phyloP scores from a whole-genome alignment of 2,329 filamentous ascomycete genomes.

The Penicillium sp. region DNA sequence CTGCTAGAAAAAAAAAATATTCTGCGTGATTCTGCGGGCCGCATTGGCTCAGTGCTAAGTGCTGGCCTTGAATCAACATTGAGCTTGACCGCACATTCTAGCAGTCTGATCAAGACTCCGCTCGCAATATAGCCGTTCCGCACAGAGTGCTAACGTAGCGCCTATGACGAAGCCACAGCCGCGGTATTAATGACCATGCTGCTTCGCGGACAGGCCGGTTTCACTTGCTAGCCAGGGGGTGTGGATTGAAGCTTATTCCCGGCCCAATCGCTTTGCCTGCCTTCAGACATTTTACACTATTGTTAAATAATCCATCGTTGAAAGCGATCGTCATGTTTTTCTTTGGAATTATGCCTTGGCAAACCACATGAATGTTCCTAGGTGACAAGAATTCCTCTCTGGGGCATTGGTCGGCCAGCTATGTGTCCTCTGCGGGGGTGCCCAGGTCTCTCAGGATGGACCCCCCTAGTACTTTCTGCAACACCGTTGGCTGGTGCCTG shows the following conservation, averaged over 20 bases:
- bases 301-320: constrained; percentile 4
- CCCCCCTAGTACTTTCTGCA: not conserved
- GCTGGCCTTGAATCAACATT: not conserved
- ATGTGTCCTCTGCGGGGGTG: not conserved
- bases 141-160: not conserved
- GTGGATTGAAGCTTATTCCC: constrained; percentile 15
- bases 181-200: not conserved
- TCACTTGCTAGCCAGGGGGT: not conserved
- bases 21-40: not conserved
- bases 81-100: not conserved
- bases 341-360: constrained; percentile 3
- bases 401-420: not conserved
- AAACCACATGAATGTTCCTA: constrained; percentile 1
- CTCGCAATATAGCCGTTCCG: not conserved
- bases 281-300: constrained; percentile 1
- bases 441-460: not conserved
- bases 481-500: constrained; percentile 1
- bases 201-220: not conserved
- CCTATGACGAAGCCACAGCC: not conserved
- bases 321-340: constrained; percentile 5
- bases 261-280: constrained; percentile 6
- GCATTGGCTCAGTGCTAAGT: not conserved
- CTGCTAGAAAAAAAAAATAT: not conserved
- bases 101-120: not conserved
- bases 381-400: not conserved